These are phyloP conservation scores for Astrothelium macrocarpum DNA, from an alignment of 495 filamentous ascomycete genomes.

Conservation along the genomic window DNA sequence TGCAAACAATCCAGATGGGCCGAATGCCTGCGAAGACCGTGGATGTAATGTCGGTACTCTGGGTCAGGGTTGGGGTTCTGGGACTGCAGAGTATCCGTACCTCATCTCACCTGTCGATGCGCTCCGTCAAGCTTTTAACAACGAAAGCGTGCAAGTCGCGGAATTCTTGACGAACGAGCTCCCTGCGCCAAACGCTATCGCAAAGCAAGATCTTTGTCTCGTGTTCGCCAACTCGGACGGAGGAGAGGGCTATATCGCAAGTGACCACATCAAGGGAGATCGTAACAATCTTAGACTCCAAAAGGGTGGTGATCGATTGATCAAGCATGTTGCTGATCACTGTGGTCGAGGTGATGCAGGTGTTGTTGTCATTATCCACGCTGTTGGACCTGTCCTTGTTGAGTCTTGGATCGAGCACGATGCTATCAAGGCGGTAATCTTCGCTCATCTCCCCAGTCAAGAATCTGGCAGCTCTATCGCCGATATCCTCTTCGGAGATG, in stretches of 20 bases:
- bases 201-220: conserved; percentile 54
- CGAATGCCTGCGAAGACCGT: conserved; percentile 68
- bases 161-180: conserved; percentile 52
- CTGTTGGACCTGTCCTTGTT: conserved; percentile 77
- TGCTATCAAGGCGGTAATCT: conserved; percentile 67
- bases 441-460: conserved; percentile 83
- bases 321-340: conserved; percentile 56
- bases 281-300: conserved; percentile 72
- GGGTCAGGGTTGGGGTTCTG: conserved; percentile 82
- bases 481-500: conserved; percentile 75
- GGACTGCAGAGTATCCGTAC: conserved; percentile 79
- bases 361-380: conserved; percentile 79
- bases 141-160: conserved; percentile 48
- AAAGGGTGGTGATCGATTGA: conserved; percentile 65
- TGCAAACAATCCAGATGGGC: conserved; percentile 51
- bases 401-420: conserved; percentile 78
- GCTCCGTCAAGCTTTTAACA: conserved; percentile 50
- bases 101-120: conserved; percentile 62
- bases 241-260: conserved; percentile 56
- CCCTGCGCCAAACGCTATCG: conserved; percentile 35
- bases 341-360: conserved; percentile 60
- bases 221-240: conserved; percentile 54
- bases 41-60: conserved; percentile 78
- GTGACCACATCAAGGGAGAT: conserved; percentile 62
- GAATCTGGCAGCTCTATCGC: conserved; percentile 79